Base-by-base conservation (phyloP, 2,329 filamentous ascomycete genomes). In the Juglanconis sp. region DNA sequence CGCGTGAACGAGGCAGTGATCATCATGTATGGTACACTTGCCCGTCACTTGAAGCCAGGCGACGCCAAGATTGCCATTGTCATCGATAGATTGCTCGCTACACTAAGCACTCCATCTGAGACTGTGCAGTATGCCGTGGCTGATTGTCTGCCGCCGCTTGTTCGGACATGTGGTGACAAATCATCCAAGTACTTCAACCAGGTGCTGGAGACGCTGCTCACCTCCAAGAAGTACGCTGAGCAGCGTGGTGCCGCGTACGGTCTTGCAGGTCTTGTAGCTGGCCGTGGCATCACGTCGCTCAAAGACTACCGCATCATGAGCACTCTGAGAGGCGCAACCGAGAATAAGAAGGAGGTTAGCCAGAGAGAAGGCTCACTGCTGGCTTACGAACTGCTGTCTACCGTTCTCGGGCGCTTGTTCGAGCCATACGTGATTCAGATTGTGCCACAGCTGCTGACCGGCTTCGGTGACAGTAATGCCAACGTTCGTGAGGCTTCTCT, bases 341-440 rank as follows among this genome's bases (percentile, higher is more conserved):
- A 98, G 69, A 96, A 97, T 75, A 98, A 96, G 76, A 98, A 96
- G 71, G 94, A 96, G 63, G 77, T 87, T 6, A 90, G 94, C 70
- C 90, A 96, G 71, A 85, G 96, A 56, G 93, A 97, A 75, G 92
- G 93, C 38, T 89, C 92, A 9, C 85, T 96, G 66, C 79, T 99
- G 58, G 92, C 92, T 0, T 97, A 95, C 70, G 96, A 99, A 74
- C 84, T 99, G 3, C 78, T 99, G 15, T 92, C 95, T 0, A 86
- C 88, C 6, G 86, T 98, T 59, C 86, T 99, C 31, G 93, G 92
- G 13, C 88, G 90, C 15, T 80, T 94, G 1, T 99, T 98, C 70
- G 95, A 99, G 76, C 95, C 95, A 7, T 99, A 99, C 67, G 90
- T 97, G 63, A 95, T 99, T 61, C 91, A 96, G 71, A 90, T 98